Base-by-base conservation (phyloP, 2,329 filamentous ascomycete species). In the Harringtonia aguacate region DNA sequence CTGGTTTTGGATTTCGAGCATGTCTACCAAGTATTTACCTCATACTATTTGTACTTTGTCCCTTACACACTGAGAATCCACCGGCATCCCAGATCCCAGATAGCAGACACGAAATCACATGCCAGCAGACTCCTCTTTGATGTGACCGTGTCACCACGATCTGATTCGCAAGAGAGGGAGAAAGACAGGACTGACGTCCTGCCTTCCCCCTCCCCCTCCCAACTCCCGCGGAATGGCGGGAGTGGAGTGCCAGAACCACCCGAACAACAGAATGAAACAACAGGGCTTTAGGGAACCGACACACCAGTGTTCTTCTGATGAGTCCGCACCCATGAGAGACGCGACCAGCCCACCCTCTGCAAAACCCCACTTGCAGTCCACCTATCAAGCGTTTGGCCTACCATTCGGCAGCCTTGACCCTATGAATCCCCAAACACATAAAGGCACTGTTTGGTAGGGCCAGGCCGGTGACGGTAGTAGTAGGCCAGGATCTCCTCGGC, bases 291-390 rank as follows among this genome's bases (percentile, higher is more conserved):
- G 21, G 20, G 20, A 3, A 10, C 8, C 9, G 21, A 9, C 17
- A 20, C 34, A 37, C 22, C 34, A 47, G 38, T 9, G 30, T 22
- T 37, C n/a, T 20, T 43, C 7, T 21, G 31, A 14, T 27, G 20
- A 24, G 29, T 5, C 9, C 18, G 9, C 13, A 21, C 29, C 34
- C 37, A 40, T 35, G 46, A 38, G 44, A 48, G 46, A 48, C 46
- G 43, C 36, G 43, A 48, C 46, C 46, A 48, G 46, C 44, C 46
- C 46, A 46, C 34, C 44, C 44, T 31, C 8, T 27, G n/a, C n/a
- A n/a, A n/a, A n/a, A n/a, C n/a, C n/a, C n/a, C 34, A 18, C 7
- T 12, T 36, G 9, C 18, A 18, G 15, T 12, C 10, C 34, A 33
- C 39, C 10, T 13, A n/a, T 27, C 41, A 37, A 31, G 34, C 41